phyloP scores from a whole-genome alignment of 2,329 filamentous ascomycete species.

The Orbilia ellipsospora region DNA sequence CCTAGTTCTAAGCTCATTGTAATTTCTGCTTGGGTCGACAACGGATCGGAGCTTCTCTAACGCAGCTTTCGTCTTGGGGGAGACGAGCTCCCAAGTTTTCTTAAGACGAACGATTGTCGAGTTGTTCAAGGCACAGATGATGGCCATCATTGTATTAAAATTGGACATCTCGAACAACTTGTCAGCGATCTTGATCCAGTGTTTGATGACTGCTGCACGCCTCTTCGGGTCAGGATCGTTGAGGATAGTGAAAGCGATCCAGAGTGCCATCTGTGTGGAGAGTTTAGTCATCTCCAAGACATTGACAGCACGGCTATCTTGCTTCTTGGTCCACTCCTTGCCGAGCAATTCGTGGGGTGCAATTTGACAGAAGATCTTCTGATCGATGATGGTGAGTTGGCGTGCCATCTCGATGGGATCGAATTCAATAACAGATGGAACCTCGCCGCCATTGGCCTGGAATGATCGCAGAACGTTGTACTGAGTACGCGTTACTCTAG shows the following conservation, averaged over 20 bases:
- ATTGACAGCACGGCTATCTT: slow-evolving; percentile 80
- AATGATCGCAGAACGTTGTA: slow-evolving; percentile 76
- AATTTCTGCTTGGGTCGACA: slow-evolving; percentile 90
- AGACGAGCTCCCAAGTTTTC: slow-evolving; percentile 91
- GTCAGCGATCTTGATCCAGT: slow-evolving; percentile 95
- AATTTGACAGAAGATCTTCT: slow-evolving; percentile 89
- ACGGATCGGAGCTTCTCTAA: slow-evolving; percentile 83
- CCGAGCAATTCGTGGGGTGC: slow-evolving; percentile 90
- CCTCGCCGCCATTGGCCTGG: slow-evolving; percentile 74
- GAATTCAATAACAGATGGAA: slow-evolving; percentile 84
- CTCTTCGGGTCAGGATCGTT: slow-evolving; percentile 91
- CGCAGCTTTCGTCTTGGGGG: slow-evolving; percentile 81
- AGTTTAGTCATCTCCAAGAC: slow-evolving; percentile 93
- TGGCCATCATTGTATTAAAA: slow-evolving; percentile 96
- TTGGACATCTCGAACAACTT: slow-evolving; percentile 91
- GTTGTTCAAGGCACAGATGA: slow-evolving; percentile 91
- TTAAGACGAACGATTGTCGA: slow-evolving; percentile 89
- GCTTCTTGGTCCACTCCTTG: slow-evolving; percentile 93
- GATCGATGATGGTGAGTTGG: slow-evolving; percentile 92
- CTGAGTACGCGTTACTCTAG: slow-evolving; percentile 80
- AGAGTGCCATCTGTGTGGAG: slow-evolving; percentile 89
- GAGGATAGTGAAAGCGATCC: slow-evolving; percentile 93
- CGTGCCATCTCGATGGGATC: slow-evolving; percentile 90
- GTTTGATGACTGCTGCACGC: slow-evolving; percentile 88
- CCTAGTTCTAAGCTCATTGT: slow-evolving; percentile 82